A percentile compares a stretch with the other conserved stretches of the same genome.
These are phyloP conservation scores for Diaporthe vaccinii DNA, from an alignment of 2,329 filamentous ascomycete species.

Conservation along the genomic window DNA sequence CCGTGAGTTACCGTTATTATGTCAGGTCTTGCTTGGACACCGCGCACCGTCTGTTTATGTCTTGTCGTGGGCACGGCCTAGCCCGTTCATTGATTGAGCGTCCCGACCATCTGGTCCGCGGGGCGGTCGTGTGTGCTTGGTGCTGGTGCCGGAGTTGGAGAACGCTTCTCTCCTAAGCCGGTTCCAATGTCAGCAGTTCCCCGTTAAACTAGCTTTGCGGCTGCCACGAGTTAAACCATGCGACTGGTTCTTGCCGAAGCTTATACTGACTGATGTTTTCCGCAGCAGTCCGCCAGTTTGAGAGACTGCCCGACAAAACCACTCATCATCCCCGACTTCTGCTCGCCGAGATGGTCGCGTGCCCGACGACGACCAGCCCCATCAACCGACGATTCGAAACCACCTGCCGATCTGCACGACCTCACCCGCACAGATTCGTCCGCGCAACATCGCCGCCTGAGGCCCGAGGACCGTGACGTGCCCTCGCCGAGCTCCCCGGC, in stretches of 20 bases:
- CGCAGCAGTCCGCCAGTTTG: conserved; percentile 4
- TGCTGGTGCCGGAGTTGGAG: conserved; percentile 14
- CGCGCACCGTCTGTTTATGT: background rate
- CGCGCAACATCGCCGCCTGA: conserved; percentile 47
- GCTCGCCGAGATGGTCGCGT: conserved; percentile 47
- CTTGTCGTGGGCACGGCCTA: background rate
- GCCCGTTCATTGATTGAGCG: background rate
- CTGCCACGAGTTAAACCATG: background rate
- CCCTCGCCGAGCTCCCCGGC: conserved; percentile 43
- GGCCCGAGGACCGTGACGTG: conserved; percentile 44
- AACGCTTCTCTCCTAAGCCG: background rate
- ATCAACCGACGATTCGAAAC: conserved; percentile 43
- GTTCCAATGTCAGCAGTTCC: background rate
- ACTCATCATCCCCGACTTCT: conserved; percentile 47
- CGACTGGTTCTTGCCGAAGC: background rate
- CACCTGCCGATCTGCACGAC: conserved; percentile 46
- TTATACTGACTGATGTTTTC: conserved; percentile 26
- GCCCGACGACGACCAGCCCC: conserved; percentile 45
- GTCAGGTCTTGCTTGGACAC: background rate
- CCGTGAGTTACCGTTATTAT: conserved; percentile 48
- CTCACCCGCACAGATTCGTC: conserved; percentile 50
- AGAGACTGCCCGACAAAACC: conserved; percentile 31
- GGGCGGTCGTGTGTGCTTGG: background rate
- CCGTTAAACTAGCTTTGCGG: conserved; percentile 22
- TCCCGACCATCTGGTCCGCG: conserved; percentile 23